Evolutionary conservation across 768 basidiomycete genomes (phyloP).

Genomic region (Boletus rubropictus): DNA sequence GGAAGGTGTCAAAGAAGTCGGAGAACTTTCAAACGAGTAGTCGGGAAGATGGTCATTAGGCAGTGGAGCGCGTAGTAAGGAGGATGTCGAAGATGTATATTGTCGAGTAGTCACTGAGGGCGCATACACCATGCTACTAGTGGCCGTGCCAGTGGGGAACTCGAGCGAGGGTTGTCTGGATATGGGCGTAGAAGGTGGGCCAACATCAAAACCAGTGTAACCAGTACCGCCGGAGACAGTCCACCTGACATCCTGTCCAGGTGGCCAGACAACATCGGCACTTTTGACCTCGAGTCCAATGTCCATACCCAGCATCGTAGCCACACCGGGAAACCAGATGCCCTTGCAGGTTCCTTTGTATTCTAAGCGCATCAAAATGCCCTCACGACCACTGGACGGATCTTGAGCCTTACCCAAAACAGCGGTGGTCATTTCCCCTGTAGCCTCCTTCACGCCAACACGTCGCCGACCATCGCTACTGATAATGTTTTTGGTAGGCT

Average conservation of each 20-base stretch:
- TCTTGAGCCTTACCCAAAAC: slow-evolving; percentile 48
- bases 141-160: slow-evolving; percentile 26
- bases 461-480: slow-evolving; percentile 54
- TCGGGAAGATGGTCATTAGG: slow-evolving; percentile 60
- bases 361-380: slow-evolving; percentile 58
- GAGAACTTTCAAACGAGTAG: slow-evolving; percentile 67
- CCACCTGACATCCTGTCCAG: slow-evolving; percentile 50
- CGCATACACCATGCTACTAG: slow-evolving; percentile 18
- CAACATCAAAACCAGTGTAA: slow-evolving; percentile 67
- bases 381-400: slow-evolving; percentile 38
- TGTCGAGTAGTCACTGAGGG: slow-evolving; percentile 31
- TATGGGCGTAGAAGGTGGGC: slow-evolving; percentile 32
- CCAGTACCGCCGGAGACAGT: slow-evolving; percentile 56
- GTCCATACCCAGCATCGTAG: slow-evolving; percentile 75
- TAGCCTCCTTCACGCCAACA: slow-evolving; percentile 64
- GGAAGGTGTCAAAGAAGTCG: slow-evolving; percentile 47
- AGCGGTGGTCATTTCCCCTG: slow-evolving; percentile 59
- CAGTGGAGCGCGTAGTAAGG: slow-evolving; percentile 70
- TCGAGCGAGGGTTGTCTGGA: slow-evolving; percentile 51
- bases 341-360: slow-evolving; percentile 72
- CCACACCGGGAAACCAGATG: slow-evolving; percentile 79
- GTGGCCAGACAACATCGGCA: slow-evolving; percentile 64
- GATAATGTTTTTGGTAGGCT: slow-evolving; percentile 44
- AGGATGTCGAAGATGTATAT: slow-evolving; percentile 47
- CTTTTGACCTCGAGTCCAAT: slow-evolving; percentile 62